Evolutionary conservation across 164 flowering plant species (phyloP).

Genomic region (Vitis cinerea): DNA sequence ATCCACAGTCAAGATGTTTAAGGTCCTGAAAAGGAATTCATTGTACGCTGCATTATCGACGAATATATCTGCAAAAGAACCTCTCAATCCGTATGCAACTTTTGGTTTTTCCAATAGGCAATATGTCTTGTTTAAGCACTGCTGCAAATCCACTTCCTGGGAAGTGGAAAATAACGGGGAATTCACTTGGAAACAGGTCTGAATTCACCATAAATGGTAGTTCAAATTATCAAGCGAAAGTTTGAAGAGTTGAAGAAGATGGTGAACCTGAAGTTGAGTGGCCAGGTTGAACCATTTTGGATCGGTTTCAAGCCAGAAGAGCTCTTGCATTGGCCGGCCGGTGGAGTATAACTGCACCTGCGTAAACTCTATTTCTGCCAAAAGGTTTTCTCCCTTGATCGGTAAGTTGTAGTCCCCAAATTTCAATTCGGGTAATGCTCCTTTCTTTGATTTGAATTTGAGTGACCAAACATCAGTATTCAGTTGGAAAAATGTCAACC

Average conservation of each 20-base stretch:
- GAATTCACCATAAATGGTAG: too few relatives aligned
- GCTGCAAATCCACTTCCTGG: slow-evolving; percentile 46
- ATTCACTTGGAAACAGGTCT: too few relatives aligned
- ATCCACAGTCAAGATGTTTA: slow-evolving; percentile 51
- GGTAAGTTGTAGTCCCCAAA: slow-evolving; percentile 49
- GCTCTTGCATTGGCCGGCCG: slow-evolving; percentile 40
- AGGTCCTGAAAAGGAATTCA: slow-evolving; percentile 38
- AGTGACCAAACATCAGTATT: not conserved
- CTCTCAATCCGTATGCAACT: slow-evolving; percentile 41
- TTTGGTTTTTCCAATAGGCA: slow-evolving; percentile 45
- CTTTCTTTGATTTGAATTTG: slow-evolving; percentile 23
- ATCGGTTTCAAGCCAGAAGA: slow-evolving; percentile 45
- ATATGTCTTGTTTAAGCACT: slow-evolving; percentile 40
- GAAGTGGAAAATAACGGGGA: not conserved
- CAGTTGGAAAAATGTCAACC: too few relatives aligned
- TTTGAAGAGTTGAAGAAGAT: not conserved
- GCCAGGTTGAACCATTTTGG: slow-evolving; percentile 36
- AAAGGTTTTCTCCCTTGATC: slow-evolving; percentile 36
- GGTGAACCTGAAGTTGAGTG: slow-evolving; percentile 33
- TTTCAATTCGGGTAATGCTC: slow-evolving; percentile 21
- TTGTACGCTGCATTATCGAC: slow-evolving; percentile 56
- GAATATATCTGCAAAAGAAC: slow-evolving; percentile 50
- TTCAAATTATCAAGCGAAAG: not conserved
- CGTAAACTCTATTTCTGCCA: slow-evolving; percentile 37
- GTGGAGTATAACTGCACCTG: slow-evolving; percentile 36